Conservation (phyloP, 2,329 filamentous ascomycete genomes). For the Daldinia sp. region DNA sequence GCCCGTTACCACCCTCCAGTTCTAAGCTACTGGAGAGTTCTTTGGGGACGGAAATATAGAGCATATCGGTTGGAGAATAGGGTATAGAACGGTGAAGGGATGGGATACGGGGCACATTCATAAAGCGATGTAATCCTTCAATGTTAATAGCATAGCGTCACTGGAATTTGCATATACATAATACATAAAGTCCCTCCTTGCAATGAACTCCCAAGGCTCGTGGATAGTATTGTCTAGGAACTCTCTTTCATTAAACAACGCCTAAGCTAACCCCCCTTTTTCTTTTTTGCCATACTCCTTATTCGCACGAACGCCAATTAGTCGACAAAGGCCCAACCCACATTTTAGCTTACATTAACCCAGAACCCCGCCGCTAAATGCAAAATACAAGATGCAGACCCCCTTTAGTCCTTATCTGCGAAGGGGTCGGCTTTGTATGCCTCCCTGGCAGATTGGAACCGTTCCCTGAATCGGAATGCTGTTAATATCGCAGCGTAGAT, state of each 20-base stretch:
- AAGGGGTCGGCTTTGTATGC: conserved; percentile 25
- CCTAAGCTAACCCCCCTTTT: no score
- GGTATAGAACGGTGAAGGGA: background rate
- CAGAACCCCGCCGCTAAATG: background rate
- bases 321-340: no score
- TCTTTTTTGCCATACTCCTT: no score
- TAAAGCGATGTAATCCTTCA: background rate
- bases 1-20: conserved; percentile 31
- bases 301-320: no score
- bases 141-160: conserved; percentile 4
- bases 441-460: conserved; percentile 14
- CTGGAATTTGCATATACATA: background rate
- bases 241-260: no score
- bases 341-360: no score
- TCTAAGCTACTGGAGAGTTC: background rate
- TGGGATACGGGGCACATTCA: background rate
- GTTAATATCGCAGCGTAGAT: conserved; percentile 13
- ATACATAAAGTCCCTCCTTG: background rate
- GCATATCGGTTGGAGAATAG: background rate
- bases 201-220: no score
- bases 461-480: background rate
- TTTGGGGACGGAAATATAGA: background rate
- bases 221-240: no score
- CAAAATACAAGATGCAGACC: background rate
- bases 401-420: conserved; percentile 1